Evolutionary conservation across 2,329 filamentous ascomycete species (phyloP), one percentile per base, ranked within the genome.

Genomic region (Colletotrichum euphorbiae): DNA sequence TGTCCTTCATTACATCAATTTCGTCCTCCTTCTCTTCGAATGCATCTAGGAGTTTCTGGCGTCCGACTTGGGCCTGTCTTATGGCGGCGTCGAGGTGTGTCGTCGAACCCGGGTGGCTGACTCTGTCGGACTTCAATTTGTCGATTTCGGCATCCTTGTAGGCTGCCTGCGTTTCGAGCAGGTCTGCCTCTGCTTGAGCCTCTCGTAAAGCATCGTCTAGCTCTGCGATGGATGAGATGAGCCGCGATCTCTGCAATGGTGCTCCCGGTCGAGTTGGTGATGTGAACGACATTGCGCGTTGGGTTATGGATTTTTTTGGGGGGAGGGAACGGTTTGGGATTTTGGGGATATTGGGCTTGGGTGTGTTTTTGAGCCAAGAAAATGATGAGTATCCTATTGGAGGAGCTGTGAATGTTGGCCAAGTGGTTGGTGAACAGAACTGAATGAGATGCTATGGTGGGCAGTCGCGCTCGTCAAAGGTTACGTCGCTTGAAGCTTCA

Each of bases 71-170:
- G n/a, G 31, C 40, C 17, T 21, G 21, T 12, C 13, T 38, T 19
- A 68, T 68, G 31, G 40, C 60, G 15, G 7, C 48, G 45, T 68
- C 31, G 19, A 59, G 58, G 38, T 19, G 28, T 4, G 15, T 24
- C 1, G 46, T 43, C 13, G 45, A 42, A 6, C 46, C 60, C 5
- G 19, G 2, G n/a, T 40, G 28, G 24, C 59, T 43, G 12, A 68
- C 36, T 38, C 54, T 45, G 3, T 64, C 38, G 6, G 17, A 52
- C 43, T 46, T 68, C 3, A 68, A 42, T 4, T 42, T 31, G 9
- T 54, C 28, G 11, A 68, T 54, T n/a, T 58, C 38, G 38, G 12
- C 65, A 21, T 59, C 52, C 15, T 68, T 68, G 65, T 68, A 68
- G 8, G 65, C 52, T 0, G 64, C 52, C 6, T 46, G 8, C 5